A percentile compares a stretch with the other conserved stretches of the same genome.
phyloP scores from a whole-genome alignment of 108 stramenopile genomes.

The Pseudonitzschia multiseries region DNA sequence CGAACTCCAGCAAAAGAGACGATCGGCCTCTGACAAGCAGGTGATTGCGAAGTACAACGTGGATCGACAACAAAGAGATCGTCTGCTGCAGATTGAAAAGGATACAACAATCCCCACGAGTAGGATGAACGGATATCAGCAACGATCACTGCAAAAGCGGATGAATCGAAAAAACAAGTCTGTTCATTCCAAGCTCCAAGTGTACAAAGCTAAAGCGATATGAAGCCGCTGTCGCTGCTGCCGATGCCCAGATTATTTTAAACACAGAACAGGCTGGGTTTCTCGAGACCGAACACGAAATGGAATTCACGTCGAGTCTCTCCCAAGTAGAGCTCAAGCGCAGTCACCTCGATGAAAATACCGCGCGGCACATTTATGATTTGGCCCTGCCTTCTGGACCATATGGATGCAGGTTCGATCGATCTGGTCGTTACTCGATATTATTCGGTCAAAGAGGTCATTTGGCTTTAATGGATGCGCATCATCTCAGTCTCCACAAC shows the following conservation, averaged over 20 bases:
- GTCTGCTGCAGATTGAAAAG: constrained; percentile 13
- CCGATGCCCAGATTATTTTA: constrained; percentile 72
- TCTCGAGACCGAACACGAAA: constrained; percentile 71
- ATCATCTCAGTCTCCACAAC: constrained; percentile 44
- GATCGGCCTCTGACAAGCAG: constrained; percentile 19
- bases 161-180: constrained; percentile 29
- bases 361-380: constrained; percentile 75
- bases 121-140: constrained; percentile 42
- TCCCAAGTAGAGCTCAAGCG: constrained; percentile 63
- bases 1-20: constrained; percentile 23
- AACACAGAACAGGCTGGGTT: constrained; percentile 64
- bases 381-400: constrained; percentile 58
- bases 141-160: constrained; percentile 45
- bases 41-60: constrained; percentile 30
- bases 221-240: constrained; percentile 72
- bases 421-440: constrained; percentile 69
- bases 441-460: constrained; percentile 69
- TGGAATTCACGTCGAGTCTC: constrained; percentile 75
- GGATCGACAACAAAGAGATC: constrained; percentile 13
- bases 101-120: constrained; percentile 5
- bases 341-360: constrained; percentile 54
- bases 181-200: constrained; percentile 37
- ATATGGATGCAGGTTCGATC: constrained; percentile 75
- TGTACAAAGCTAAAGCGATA: constrained; percentile 60
- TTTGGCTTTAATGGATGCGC: constrained; percentile 84